phyloP scores from a whole-genome alignment of 176 grass and related monocot genomes.

The Oryza punctata region DNA sequence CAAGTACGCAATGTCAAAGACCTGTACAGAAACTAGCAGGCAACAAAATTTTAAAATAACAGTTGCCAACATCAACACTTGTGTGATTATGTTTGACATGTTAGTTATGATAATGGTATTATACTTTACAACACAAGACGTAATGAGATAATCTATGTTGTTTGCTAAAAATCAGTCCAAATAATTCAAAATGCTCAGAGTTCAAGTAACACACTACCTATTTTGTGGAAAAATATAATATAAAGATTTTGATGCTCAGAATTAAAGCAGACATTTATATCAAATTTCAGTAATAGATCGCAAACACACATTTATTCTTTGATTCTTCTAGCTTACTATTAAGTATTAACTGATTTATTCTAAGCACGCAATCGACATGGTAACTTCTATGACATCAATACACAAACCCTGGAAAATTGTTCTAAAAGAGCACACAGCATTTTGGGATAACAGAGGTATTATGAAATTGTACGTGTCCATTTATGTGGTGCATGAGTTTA shows the following conservation, averaged over 20 bases:
- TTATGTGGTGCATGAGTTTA: background rate
- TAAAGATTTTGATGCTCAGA: background rate
- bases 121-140: background rate
- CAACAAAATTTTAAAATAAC: slow-evolving; percentile 32
- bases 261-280: slow-evolving; percentile 1
- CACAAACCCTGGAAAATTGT: background rate
- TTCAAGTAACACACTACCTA: background rate
- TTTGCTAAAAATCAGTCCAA: background rate
- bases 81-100: slow-evolving; percentile 5
- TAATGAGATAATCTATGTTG: background rate
- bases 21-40: slow-evolving; percentile 1
- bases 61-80: background rate
- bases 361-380: background rate
- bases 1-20: background rate
- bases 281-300: slow-evolving; percentile 6
- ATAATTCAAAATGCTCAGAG: background rate
- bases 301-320: slow-evolving; percentile 12
- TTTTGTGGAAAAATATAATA: background rate
- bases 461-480: slow-evolving; percentile 4
- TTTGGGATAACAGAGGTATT: background rate
- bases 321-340: background rate
- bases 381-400: background rate
- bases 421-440: background rate
- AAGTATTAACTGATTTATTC: background rate
- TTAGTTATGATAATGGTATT: background rate